Conservation (phyloP, 306 rosid species). For the Boehmeria nivea region DNA sequence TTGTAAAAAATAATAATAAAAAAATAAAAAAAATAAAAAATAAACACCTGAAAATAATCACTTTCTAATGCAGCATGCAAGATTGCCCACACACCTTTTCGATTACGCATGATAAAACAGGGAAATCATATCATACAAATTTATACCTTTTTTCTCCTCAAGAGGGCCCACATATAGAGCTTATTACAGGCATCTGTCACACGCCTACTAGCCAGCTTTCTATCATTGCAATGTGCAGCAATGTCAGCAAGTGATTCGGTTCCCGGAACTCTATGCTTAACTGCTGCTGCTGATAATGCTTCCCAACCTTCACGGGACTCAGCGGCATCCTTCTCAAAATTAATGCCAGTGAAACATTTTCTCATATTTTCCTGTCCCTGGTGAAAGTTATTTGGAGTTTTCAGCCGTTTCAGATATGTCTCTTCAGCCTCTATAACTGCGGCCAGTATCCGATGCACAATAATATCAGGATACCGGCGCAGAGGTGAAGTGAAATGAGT, state of each 20-base stretch:
- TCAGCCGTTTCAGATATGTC: constrained; percentile 41
- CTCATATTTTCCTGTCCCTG: constrained; percentile 25
- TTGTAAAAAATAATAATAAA: too few relatives aligned
- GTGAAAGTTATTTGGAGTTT: constrained; percentile 19
- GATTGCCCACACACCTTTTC: neutral
- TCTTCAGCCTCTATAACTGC: constrained; percentile 83
- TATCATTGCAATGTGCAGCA: constrained; percentile 68
- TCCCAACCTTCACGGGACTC: constrained; percentile 59
- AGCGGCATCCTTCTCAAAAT: constrained; percentile 57
- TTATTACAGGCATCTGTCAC: constrained; percentile 79
- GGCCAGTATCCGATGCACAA: constrained; percentile 79
- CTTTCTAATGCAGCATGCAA: too few relatives aligned
- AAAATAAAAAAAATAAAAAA: too few relatives aligned
- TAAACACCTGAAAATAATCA: too few relatives aligned
- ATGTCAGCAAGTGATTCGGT: constrained; percentile 42
- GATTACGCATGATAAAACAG: neutral
- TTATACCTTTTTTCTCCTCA: constrained; percentile 63
- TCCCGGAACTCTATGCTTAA: constrained; percentile 56
- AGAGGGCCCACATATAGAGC: constrained; percentile 68
- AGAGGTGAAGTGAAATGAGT: constrained; percentile 92
- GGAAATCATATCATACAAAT: too few relatives aligned
- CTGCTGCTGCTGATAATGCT: constrained; percentile 65
- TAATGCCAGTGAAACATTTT: constrained; percentile 66
- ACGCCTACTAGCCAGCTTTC: constrained; percentile 64
- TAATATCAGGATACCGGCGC: constrained; percentile 89